Conservation (phyloP, 768 basidiomycete genomes). For the Amanita molliuscula region DNA sequence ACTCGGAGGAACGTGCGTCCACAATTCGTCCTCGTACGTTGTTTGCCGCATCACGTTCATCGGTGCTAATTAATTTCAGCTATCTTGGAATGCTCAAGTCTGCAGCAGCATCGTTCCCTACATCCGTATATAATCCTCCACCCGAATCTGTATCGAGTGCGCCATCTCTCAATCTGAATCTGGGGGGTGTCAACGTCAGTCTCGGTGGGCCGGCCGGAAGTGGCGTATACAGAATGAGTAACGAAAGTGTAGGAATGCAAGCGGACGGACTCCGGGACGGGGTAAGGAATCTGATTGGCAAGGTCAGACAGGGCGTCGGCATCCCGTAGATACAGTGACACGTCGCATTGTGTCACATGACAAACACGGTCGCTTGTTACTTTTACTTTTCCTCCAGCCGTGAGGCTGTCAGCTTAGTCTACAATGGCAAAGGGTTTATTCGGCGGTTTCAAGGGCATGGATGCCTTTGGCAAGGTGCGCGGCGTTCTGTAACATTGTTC, state of each 20-base stretch:
- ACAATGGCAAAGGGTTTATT: conserved; percentile 73
- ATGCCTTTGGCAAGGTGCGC: conserved; percentile 97
- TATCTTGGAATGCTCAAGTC: conserved; percentile 85
- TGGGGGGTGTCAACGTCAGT: conserved; percentile 87
- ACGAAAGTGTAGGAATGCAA: conserved; percentile 63
- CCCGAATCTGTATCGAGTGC: conserved; percentile 64
- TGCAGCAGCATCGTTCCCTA: conserved; percentile 52
- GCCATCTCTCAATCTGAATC: conserved; percentile 81
- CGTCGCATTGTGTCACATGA: conserved; percentile 16
- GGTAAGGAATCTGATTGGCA: conserved; percentile 77
- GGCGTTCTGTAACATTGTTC: background rate
- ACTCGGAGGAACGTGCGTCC: conserved; percentile 90
- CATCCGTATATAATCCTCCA: conserved; percentile 63
- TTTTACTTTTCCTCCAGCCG: conserved; percentile 16
- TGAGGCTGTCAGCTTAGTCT: conserved; percentile 25
- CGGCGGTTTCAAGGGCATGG: conserved; percentile 76
- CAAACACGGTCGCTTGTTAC: conserved; percentile 10
- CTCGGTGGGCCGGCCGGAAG: conserved; percentile 81
- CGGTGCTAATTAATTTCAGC: conserved; percentile 25
- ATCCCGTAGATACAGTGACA: conserved; percentile 25
- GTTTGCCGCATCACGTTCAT: conserved; percentile 1
- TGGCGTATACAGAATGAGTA: conserved; percentile 77
- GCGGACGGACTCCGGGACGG: conserved; percentile 88
- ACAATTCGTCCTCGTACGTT: conserved; percentile 83
- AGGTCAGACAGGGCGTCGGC: conserved; percentile 68